Percentiles rank a stretch among this genome's conserved stretches.
phyloP scores from a whole-genome alignment of 1,284 basidiomycete genomes.

The Wallemia mellicola region DNA sequence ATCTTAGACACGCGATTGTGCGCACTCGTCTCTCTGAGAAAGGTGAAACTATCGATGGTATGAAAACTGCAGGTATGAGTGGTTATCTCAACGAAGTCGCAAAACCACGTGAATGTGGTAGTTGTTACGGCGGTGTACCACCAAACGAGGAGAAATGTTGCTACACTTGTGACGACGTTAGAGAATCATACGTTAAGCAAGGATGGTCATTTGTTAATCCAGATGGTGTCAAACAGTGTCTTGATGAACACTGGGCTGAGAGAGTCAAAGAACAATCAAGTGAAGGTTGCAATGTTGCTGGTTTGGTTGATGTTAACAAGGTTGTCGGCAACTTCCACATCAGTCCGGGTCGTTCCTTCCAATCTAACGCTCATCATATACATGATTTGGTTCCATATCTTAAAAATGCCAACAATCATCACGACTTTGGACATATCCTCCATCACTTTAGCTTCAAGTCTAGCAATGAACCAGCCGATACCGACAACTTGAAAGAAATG shows the following conservation, averaged over 20 bases:
- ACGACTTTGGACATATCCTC: slow-evolving; percentile 79
- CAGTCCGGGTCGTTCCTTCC: slow-evolving; percentile 75
- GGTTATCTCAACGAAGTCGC: slow-evolving; percentile 50
- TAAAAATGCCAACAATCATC: slow-evolving; percentile 39
- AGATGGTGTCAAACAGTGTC: slow-evolving; percentile 80
- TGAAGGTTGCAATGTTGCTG: slow-evolving; percentile 82
- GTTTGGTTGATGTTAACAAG: slow-evolving; percentile 82
- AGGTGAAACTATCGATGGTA: slow-evolving; percentile 20
- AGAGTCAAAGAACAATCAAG: slow-evolving; percentile 69
- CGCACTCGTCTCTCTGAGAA: slow-evolving; percentile 43
- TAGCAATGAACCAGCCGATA: slow-evolving; percentile 28
- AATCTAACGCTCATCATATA: slow-evolving; percentile 46
- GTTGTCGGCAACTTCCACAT: slow-evolving; percentile 74
- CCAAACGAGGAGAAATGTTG: slow-evolving; percentile 46
- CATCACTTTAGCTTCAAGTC: slow-evolving; percentile 55
- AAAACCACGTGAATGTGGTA: slow-evolving; percentile 55
- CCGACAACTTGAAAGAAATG: slow-evolving; percentile 23
- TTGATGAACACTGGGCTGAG: slow-evolving; percentile 77
- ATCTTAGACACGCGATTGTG: slow-evolving; percentile 60
- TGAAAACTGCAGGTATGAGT: slow-evolving; percentile 24
- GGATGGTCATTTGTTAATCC: slow-evolving; percentile 89
- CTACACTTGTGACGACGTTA: slow-evolving; percentile 84
- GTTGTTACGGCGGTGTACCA: slow-evolving; percentile 70
- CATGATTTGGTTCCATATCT: slow-evolving; percentile 92
- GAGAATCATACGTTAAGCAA: slow-evolving; percentile 58